These are phyloP conservation scores for Fusarium buharicum DNA, from an alignment of 2,329 filamentous ascomycete genomes.

Conservation along the genomic window DNA sequence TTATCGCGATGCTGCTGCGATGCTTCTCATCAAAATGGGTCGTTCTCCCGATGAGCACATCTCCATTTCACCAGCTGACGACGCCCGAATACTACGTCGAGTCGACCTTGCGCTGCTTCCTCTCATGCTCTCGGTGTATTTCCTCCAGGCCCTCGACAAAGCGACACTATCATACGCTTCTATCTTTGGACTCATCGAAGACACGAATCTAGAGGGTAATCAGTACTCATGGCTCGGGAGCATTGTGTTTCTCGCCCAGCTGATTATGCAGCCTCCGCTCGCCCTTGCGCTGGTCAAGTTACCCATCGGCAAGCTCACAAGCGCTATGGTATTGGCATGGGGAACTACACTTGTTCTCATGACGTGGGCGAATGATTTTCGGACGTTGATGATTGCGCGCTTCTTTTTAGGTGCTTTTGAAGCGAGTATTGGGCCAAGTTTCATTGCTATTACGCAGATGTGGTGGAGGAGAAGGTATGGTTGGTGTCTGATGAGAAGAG, in stretches of 20 bases:
- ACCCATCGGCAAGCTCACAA: slow-evolving; percentile 69
- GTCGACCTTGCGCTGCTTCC: slow-evolving; percentile 56
- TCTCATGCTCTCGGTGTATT: slow-evolving; percentile 68
- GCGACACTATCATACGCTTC: slow-evolving; percentile 70
- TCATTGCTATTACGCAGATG: slow-evolving; percentile 68
- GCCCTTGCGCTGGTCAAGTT: slow-evolving; percentile 69
- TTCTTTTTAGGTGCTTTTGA: slow-evolving; percentile 70
- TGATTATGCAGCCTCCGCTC: slow-evolving; percentile 66
- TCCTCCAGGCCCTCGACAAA: slow-evolving; percentile 72
- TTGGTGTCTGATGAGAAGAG: not conserved
- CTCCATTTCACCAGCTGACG: slow-evolving; percentile 48
- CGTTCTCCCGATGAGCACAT: slow-evolving; percentile 50
- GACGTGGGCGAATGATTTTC: slow-evolving; percentile 63
- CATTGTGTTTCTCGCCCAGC: slow-evolving; percentile 69
- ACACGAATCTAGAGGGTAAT: slow-evolving; percentile 65
- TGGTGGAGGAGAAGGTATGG: slow-evolving; percentile 66
- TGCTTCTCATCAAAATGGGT: slow-evolving; percentile 56
- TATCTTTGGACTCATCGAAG: slow-evolving; percentile 70
- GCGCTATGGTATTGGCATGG: slow-evolving; percentile 67
- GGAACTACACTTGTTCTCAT: slow-evolving; percentile 62
- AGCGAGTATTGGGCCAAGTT: slow-evolving; percentile 58
- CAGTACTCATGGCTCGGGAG: slow-evolving; percentile 71
- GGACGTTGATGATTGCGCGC: slow-evolving; percentile 60
- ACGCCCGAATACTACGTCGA: slow-evolving; percentile 50
- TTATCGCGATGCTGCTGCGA: slow-evolving; percentile 57